Evolutionary conservation across 2,329 filamentous ascomycete genomes (phyloP), one percentile per base, ranked within the genome.

Genomic region (Colletotrichum sp.): DNA sequence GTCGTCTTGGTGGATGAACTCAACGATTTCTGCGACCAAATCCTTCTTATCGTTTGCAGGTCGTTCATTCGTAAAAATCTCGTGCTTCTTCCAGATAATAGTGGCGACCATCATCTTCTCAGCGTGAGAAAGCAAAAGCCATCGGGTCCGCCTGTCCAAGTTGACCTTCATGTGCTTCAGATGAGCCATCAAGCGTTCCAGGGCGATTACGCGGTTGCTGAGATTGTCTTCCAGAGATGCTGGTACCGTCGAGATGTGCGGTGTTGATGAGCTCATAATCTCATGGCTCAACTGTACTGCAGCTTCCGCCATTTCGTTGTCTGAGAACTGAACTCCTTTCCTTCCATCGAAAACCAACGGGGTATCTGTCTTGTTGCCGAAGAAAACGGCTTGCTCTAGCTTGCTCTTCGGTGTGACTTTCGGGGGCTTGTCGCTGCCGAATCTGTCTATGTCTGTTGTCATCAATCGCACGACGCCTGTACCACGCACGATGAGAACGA

Each of bases 331-430:
- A 63, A 93, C 87, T 71, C 93, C 92, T 52, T 91, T 88, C 77
- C 92, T 91, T 58, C 93, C 90, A 58, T 93, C 91, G 80, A 99
- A 95, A 77, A 96, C 93, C n/a, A 99, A 86, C n/a, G 96, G 94
- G 80, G 96, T 99, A 80, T 95, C 92, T 77, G 93, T 90, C 82
- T 94, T 92, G 64, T 92, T 92, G 3, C 96, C 96, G 82, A 95
- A 99, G 85, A 98, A 99, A 2, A 99, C 94, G 4, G 96, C 96
- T 85, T 99, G 96, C 82, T 98, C 95, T 55, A 99, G 90, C 84
- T 97, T 98, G 85, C 93, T 95, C 85, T 95, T 97, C 8, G 95
- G 94, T 2, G 94, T 96, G 18, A 98, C 91, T 78, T 88, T 85
- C 2, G 91, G 92, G 6, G 91, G 88, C 69, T 86, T 85, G 68